Evolutionary conservation across 2,329 filamentous ascomycete genomes (phyloP).

Genomic region (Sporothrix sp.): DNA sequence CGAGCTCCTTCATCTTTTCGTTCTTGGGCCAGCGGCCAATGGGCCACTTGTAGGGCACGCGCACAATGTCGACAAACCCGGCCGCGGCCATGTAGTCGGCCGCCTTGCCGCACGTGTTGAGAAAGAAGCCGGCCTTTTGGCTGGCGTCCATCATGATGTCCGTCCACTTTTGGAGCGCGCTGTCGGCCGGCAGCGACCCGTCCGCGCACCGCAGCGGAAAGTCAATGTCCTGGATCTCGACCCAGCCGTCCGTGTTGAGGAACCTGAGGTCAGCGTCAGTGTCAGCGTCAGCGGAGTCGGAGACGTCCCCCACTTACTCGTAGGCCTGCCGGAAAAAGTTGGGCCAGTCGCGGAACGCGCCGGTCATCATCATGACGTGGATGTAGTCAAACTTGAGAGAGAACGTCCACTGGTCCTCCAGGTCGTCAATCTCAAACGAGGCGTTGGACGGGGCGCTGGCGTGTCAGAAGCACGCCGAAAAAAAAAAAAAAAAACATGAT

Average conservation of each 20-base stretch:
- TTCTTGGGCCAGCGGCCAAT: conserved; percentile 30
- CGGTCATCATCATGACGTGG: conserved; percentile 23
- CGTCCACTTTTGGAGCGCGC: conserved; percentile 22
- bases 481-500: not conserved
- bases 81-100: conserved; percentile 23
- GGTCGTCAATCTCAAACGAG: conserved; percentile 22
- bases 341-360: conserved; percentile 22
- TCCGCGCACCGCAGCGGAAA: conserved; percentile 26
- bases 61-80: conserved; percentile 27
- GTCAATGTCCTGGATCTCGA: conserved; percentile 24
- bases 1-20: conserved; percentile 27
- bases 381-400: conserved; percentile 23
- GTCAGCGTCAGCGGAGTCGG: not conserved
- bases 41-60: conserved; percentile 27
- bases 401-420: conserved; percentile 24
- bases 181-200: conserved; percentile 20
- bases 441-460: conserved; percentile 20
- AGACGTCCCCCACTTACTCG: conserved; percentile 15
- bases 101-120: conserved; percentile 23
- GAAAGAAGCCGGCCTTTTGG: conserved; percentile 20
- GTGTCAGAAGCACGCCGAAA: not conserved
- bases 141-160: conserved; percentile 25
- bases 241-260: conserved; percentile 19
- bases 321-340: conserved; percentile 20
- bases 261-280: too few relatives aligned